phyloP scores from a whole-genome alignment of 2,329 filamentous ascomycete species.

The Penicillium thymicola region DNA sequence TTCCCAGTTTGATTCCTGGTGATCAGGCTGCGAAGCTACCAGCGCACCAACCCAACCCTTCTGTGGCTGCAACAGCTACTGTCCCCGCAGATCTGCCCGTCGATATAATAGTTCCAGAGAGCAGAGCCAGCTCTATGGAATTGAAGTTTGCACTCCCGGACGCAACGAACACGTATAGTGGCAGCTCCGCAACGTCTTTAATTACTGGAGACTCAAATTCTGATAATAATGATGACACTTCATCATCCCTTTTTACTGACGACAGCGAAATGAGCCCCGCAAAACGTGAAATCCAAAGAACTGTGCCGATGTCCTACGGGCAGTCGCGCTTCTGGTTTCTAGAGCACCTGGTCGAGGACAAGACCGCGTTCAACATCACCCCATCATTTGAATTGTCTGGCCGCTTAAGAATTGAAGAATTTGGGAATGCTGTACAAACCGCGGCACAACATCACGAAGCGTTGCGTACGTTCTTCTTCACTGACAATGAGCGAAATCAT shows the following conservation, averaged over 20 bases:
- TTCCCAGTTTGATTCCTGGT: slow-evolving; percentile 7
- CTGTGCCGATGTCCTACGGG: slow-evolving; percentile 36
- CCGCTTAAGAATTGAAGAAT: slow-evolving; percentile 24
- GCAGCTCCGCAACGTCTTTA: slow-evolving; percentile 11
- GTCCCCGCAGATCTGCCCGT: background rate
- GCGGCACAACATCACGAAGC: slow-evolving; percentile 33
- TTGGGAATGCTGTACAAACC: slow-evolving; percentile 35
- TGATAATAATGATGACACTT: slow-evolving; percentile 11
- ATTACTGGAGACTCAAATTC: slow-evolving; percentile 15
- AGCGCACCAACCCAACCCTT: background rate
- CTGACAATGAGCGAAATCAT: slow-evolving; percentile 7
- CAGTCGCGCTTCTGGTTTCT: slow-evolving; percentile 44
- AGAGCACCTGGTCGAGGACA: slow-evolving; percentile 29
- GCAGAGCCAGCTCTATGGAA: background rate
- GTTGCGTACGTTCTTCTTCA: slow-evolving; percentile 33
- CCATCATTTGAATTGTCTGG: slow-evolving; percentile 34
- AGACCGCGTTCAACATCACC: slow-evolving; percentile 43
- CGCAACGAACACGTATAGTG: slow-evolving; percentile 1
- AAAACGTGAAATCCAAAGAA: slow-evolving; percentile 8
- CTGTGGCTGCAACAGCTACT: background rate
- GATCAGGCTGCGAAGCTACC: background rate
- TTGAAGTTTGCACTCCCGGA: slow-evolving; percentile 7
- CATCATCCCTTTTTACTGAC: slow-evolving; percentile 11
- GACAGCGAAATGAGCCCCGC: background rate
- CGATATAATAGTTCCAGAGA: background rate